phyloP scores from a whole-genome alignment of 2,329 filamentous ascomycete genomes.

The Parastagonospora nodorum region DNA sequence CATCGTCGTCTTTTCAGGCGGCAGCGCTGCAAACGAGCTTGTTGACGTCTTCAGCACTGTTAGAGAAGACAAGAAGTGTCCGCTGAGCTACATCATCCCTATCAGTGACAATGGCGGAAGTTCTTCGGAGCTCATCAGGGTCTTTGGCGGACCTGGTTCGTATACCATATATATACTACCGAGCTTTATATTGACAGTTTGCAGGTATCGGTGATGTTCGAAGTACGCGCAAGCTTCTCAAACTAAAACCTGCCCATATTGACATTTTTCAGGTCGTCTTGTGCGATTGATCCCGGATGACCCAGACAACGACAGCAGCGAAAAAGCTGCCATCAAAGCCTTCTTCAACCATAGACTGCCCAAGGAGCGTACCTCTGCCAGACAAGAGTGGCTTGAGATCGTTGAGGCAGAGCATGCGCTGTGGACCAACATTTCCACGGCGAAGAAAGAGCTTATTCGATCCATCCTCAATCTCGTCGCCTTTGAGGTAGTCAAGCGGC shows the following conservation, averaged over 20 bases:
- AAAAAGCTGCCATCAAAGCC: slow-evolving; percentile 72
- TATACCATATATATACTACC: slow-evolving; percentile 17
- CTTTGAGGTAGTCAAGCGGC: slow-evolving; percentile 55
- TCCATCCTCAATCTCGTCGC: slow-evolving; percentile 58
- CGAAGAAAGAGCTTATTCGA: slow-evolving; percentile 58
- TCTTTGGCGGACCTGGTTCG: slow-evolving; percentile 89
- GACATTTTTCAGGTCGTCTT: slow-evolving; percentile 68
- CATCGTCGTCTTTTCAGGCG: slow-evolving; percentile 87
- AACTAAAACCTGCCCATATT: neutral
- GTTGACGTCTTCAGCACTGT: slow-evolving; percentile 82
- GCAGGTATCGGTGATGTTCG: slow-evolving; percentile 73
- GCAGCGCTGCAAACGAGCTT: slow-evolving; percentile 90
- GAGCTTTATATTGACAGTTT: slow-evolving; percentile 1
- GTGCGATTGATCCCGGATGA: slow-evolving; percentile 84
- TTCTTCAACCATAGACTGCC: slow-evolving; percentile 89
- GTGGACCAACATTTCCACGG: slow-evolving; percentile 64
- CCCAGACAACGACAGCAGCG: slow-evolving; percentile 54
- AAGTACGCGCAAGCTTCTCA: slow-evolving; percentile 56
- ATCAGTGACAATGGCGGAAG: slow-evolving; percentile 96
- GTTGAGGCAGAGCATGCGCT: slow-evolving; percentile 80
- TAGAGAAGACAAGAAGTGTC: slow-evolving; percentile 65
- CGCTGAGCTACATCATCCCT: slow-evolving; percentile 84
- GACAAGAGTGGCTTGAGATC: slow-evolving; percentile 84
- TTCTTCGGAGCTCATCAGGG: slow-evolving; percentile 89
- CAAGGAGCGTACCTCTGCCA: slow-evolving; percentile 63